Conservation (phyloP, 169 alveolate genomes). For the Eimeria tenella region DNA sequence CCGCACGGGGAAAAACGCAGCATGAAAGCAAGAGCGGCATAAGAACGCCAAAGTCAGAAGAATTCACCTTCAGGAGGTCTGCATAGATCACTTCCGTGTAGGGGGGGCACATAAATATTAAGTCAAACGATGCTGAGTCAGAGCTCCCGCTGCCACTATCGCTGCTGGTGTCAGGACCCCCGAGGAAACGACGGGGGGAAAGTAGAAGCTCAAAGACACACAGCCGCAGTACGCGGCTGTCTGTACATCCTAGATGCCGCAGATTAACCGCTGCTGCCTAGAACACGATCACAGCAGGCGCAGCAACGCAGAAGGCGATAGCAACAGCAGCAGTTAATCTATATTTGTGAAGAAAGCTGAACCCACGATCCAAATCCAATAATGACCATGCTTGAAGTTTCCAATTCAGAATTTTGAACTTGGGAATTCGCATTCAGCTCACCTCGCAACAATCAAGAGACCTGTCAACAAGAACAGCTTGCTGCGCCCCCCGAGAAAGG, state of each 20-base stretch:
- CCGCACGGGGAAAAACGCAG: neutral
- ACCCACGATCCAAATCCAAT: too few species aligned
- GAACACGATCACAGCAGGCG: neutral
- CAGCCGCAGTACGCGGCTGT: conserved; percentile 53
- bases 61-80: conserved; percentile 67
- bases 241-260: conserved; percentile 53
- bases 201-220: conserved; percentile 69
- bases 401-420: neutral
- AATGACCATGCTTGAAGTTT: neutral
- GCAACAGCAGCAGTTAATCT: neutral
- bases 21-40: neutral
- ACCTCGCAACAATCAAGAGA: conserved; percentile 73
- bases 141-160: neutral
- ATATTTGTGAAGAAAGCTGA: neutral
- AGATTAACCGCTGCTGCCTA: conserved; percentile 69
- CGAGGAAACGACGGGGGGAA: conserved; percentile 37
- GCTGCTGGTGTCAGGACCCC: neutral
- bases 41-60: neutral
- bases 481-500: conserved; percentile 70
- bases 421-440: neutral
- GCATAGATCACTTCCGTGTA: conserved; percentile 70
- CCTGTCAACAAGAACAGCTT: conserved; percentile 45
- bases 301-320: neutral
- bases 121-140: neutral
- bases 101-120: conserved; percentile 66